A percentile compares a stretch with the other conserved stretches of the same genome.
phyloP scores from a whole-genome alignment of 345 rosid genomes.

The Gossypium raimondii region DNA sequence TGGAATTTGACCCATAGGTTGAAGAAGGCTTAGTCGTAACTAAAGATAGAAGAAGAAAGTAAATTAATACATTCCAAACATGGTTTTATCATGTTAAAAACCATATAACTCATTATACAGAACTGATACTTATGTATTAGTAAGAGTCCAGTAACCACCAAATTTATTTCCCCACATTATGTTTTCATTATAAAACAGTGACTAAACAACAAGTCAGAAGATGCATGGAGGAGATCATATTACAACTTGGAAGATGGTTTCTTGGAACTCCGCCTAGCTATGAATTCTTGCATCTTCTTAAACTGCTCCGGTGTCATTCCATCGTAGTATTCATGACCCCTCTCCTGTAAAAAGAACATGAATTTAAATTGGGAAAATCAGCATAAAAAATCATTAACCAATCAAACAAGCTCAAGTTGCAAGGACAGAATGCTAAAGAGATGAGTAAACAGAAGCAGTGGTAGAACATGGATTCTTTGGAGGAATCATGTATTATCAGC shows the following conservation, averaged over 20 bases:
- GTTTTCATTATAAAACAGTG: not conserved
- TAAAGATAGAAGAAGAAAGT: not conserved
- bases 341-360: constrained; percentile 42
- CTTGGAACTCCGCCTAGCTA: constrained; percentile 57
- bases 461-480: too few species aligned
- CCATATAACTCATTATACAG: not conserved
- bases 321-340: constrained; percentile 65
- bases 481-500: too few species aligned
- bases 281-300: constrained; percentile 93
- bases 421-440: not conserved
- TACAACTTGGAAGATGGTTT: constrained; percentile 5
- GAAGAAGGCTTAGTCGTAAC: not conserved
- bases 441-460: too few species aligned
- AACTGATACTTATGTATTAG: not conserved
- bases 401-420: not conserved
- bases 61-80: not conserved
- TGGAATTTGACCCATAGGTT: too few species aligned
- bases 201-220: not conserved
- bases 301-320: constrained; percentile 91
- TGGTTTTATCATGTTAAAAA: not conserved
- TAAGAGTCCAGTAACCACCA: not conserved
- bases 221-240: not conserved
- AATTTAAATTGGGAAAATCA: not conserved
- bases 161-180: not conserved
- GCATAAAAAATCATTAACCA: not conserved